A percentile compares a stretch with the other conserved stretches of the same genome.
phyloP scores from a whole-genome alignment of 306 rosid species.

The Gastrolobium villosum region DNA sequence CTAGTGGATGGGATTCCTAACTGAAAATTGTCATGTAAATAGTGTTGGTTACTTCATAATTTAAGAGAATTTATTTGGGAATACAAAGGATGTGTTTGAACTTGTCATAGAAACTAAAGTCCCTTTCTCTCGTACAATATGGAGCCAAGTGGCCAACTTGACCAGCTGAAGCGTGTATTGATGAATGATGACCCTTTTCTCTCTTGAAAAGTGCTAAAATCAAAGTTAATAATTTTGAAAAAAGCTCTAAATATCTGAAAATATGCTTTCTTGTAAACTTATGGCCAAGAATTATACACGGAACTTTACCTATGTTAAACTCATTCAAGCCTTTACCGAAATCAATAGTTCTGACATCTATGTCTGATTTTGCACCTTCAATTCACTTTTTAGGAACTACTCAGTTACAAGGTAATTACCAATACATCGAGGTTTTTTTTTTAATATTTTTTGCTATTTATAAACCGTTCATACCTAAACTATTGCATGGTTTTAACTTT shows the following conservation, averaged over 20 bases:
- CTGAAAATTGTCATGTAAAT: neutral
- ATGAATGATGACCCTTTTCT: constrained; percentile 26
- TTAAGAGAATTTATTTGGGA: neutral
- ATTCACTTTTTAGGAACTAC: neutral
- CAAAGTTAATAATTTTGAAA: neutral
- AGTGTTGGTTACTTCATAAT: neutral
- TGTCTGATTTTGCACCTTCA: neutral
- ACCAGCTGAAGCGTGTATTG: neutral
- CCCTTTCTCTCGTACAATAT: neutral
- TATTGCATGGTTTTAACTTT: neutral
- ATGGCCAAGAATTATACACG: neutral
- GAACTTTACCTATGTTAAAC: neutral
- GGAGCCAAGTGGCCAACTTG: constrained; percentile 29
- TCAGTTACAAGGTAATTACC: neutral
- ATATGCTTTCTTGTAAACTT: neutral
- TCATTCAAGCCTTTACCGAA: neutral
- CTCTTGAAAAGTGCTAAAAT: constrained; percentile 1
- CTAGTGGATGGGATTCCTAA: neutral
- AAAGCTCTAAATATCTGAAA: neutral
- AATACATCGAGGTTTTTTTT: too few species aligned
- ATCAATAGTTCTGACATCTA: neutral
- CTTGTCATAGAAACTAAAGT: neutral
- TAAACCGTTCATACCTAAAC: too few species aligned
- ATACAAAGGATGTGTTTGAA: neutral
- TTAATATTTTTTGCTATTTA: too few species aligned